phyloP scores from a whole-genome alignment of 1,284 basidiomycete genomes.

The Tilletia setariae region DNA sequence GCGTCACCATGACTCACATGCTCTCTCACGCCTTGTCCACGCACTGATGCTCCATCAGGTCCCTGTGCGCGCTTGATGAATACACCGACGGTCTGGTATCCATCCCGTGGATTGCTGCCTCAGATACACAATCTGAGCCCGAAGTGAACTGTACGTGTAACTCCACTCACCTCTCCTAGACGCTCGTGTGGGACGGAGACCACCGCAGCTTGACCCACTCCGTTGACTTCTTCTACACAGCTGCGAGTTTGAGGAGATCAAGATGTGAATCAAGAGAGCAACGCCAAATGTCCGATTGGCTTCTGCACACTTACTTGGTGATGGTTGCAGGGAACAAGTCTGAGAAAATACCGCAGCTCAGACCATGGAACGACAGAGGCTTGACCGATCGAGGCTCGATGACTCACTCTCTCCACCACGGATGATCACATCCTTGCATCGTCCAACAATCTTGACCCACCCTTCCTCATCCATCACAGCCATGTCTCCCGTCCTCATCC shows the following conservation, averaged over 20 bases:
- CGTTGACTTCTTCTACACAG: constrained; percentile 64
- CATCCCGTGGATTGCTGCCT: too few relatives aligned
- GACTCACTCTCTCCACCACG: constrained; percentile 75
- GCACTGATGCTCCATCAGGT: neutral
- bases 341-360: neutral
- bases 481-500: constrained; percentile 83
- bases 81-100: constrained; percentile 35
- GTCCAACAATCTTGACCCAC: constrained; percentile 70
- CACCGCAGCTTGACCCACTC: constrained; percentile 70
- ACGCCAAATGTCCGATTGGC: constrained; percentile 16
- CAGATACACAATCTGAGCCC: neutral
- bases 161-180: constrained; percentile 38
- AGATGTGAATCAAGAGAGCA: neutral
- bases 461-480: constrained; percentile 78
- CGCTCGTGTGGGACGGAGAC: constrained; percentile 69
- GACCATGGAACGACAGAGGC: too few relatives aligned
- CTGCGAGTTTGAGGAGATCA: constrained; percentile 20
- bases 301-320: constrained; percentile 61
- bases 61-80: constrained; percentile 26
- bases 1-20: constrained; percentile 10
- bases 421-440: constrained; percentile 75
- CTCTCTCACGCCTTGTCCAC: constrained; percentile 25
- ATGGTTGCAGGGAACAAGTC: constrained; percentile 75
- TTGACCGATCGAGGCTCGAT: neutral
- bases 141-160: neutral